Percentiles rank a stretch among this genome's conserved stretches.
phyloP scores from a whole-genome alignment of 2,329 filamentous ascomycete genomes.

The Furcasterigmium sp. region DNA sequence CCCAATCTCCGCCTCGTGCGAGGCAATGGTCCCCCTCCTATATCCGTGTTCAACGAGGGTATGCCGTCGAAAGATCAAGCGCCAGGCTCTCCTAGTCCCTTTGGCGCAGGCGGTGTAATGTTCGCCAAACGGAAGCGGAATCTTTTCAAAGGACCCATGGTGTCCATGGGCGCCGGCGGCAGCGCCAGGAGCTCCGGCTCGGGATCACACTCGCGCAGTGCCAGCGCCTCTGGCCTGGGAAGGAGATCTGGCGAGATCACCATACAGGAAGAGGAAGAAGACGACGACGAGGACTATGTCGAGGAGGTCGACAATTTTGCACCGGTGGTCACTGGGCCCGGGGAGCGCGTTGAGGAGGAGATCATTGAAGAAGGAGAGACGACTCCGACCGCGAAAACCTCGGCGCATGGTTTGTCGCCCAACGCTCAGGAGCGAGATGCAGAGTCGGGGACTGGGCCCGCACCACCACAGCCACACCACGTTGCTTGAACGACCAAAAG shows the following conservation, averaged over 20 bases:
- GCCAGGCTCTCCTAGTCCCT: conserved; percentile 52
- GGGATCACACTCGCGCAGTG: conserved; percentile 46
- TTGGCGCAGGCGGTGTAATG: conserved; percentile 54
- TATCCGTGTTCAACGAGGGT: conserved; percentile 53
- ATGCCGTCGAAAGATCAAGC: conserved; percentile 40
- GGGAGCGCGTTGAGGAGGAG: conserved; percentile 40
- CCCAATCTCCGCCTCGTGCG: conserved; percentile 81
- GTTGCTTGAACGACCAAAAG: too few relatives aligned
- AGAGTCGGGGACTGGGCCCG: too few relatives aligned
- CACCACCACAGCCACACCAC: too few relatives aligned
- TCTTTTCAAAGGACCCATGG: conserved; percentile 74
- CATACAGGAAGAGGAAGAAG: conserved; percentile 61
- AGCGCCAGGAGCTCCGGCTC: conserved; percentile 29
- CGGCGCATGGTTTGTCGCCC: background rate
- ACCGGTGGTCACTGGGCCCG: conserved; percentile 39
- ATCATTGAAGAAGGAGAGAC: conserved; percentile 22
- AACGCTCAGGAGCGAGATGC: too few relatives aligned
- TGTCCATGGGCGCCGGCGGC: conserved; percentile 42
- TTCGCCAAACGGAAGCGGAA: conserved; percentile 80
- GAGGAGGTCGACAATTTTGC: conserved; percentile 57
- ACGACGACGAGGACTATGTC: conserved; percentile 38
- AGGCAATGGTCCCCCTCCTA: conserved; percentile 43
- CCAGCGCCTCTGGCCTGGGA: conserved; percentile 58
- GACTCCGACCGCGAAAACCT: background rate
- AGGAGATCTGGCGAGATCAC: conserved; percentile 69